Evolutionary conservation across 768 basidiomycete genomes (phyloP).

Genomic region (Sistotremastrum suecicum): DNA sequence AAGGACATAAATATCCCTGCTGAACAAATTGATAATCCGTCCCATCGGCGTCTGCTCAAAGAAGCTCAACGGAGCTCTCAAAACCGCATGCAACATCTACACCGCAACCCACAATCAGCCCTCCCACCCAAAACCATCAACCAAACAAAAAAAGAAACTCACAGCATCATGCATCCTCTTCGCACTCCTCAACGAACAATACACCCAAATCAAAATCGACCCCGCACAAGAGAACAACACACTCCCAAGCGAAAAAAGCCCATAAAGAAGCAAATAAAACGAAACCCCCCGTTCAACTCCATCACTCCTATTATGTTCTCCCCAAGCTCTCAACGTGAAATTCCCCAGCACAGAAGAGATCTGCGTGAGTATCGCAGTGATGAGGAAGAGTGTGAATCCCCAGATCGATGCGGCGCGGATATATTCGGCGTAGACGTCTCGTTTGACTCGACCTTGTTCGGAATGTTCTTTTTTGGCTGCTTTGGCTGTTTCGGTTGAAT

Average conservation of each 20-base stretch:
- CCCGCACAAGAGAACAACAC: constrained; percentile 39
- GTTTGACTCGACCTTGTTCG: constrained; percentile 73
- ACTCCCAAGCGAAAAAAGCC: constrained; percentile 47
- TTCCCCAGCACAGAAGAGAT: constrained; percentile 44
- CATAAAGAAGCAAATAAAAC: constrained; percentile 49
- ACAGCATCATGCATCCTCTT: constrained; percentile 66
- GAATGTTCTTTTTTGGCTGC: constrained; percentile 55
- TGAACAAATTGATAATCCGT: constrained; percentile 84
- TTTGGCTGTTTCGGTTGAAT: constrained; percentile 23
- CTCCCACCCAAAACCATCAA: background rate
- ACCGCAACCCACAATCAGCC: constrained; percentile 1
- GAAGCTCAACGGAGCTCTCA: constrained; percentile 75
- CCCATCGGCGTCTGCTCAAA: constrained; percentile 86
- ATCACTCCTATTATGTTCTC: constrained; percentile 53
- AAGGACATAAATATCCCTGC: constrained; percentile 74
- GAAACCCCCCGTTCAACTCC: constrained; percentile 47
- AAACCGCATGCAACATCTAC: constrained; percentile 67
- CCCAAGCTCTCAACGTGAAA: constrained; percentile 65
- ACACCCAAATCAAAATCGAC: constrained; percentile 60
- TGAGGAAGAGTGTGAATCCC: constrained; percentile 51
- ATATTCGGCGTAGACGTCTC: constrained; percentile 62
- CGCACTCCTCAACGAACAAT: constrained; percentile 62
- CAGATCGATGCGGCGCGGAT: constrained; percentile 62
- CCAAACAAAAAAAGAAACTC: constrained; percentile 12
- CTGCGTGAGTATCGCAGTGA: constrained; percentile 43